Conservation (phyloP, 1,284 basidiomycete species). For the Cystobasidiaceae sp. region DNA sequence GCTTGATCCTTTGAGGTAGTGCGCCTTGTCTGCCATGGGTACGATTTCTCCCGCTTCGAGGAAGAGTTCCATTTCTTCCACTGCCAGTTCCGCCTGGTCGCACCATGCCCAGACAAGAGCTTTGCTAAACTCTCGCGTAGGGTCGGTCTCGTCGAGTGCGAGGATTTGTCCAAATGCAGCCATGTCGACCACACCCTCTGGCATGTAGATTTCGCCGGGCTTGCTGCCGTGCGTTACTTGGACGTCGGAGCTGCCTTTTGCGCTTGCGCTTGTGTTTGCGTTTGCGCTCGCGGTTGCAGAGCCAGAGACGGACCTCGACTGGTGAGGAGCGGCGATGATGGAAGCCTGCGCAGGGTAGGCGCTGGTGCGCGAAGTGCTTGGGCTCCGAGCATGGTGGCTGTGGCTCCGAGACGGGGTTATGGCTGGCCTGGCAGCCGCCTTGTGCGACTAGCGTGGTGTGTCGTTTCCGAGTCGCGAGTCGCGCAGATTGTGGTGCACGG, state of each 20-base stretch:
- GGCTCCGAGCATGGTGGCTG: no score
- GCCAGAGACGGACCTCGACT: no score
- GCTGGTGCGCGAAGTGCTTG: no score
- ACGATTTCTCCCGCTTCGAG: not conserved
- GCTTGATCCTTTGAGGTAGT: constrained; percentile 22
- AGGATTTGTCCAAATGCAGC: constrained; percentile 18
- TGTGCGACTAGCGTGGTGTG: no score
- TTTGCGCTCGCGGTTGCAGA: no score
- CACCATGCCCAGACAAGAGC: constrained; percentile 25
- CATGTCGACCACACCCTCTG: constrained; percentile 25
- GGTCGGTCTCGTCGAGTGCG: constrained; percentile 17
- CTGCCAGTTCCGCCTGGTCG: constrained; percentile 24
- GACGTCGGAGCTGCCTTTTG: not conserved
- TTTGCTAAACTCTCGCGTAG: constrained; percentile 19
- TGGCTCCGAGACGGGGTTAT: no score
- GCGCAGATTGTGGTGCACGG: no score
- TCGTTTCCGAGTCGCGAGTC: no score
- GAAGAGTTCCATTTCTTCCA: constrained; percentile 23
- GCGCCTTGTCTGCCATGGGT: constrained; percentile 9
- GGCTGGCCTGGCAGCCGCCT: no score
- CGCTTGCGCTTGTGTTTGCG: no score
- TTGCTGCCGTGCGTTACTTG: constrained; percentile 9
- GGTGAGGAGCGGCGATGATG: no score
- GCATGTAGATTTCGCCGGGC: constrained; percentile 20
- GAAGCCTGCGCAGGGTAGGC: no score